Base-by-base conservation (phyloP, 2,329 filamentous ascomycete species). In the Penicillium sp. region DNA sequence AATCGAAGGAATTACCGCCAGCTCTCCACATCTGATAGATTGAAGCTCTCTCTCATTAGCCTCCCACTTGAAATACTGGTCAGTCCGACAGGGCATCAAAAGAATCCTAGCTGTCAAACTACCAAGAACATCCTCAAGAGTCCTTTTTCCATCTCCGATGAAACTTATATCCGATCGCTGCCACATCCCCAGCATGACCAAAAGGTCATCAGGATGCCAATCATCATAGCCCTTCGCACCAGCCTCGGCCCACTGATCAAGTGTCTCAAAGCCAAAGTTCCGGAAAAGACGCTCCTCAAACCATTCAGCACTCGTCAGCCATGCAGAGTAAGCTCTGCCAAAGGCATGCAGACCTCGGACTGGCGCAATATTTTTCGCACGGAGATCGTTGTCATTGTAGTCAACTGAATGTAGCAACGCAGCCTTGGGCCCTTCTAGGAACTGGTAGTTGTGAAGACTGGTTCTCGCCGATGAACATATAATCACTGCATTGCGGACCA, bases 401-500 rank as follows among this genome's bases (percentile, higher is more conserved):
- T 81, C 79, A 35, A 71, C 55, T 0, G 73, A 71, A 31, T 73
- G 73, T 16, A 73, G 63, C 14, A 82, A 68, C 0, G 78, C 79
- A 8, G 75, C 69, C 21, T 75, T 77, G 0, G 79, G 78, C 0
- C 79, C 79, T 59, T 81, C 79, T 5, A 82, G 63, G 55, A 81
- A 80, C 19, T 79, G 75, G 45, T 75, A 76, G 57, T 81, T 81
- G 64, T 82, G 79, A 4, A 72, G 68, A 56, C 75, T 78, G 5
- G 79, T 82, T 35, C 70, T 73, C 1, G 79, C 78, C 3, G 77
- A 76, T 9, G 75, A 76, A 60, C 79, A 82, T 41, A 80, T 80
- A 4, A 77, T 69, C 16, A 81, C 70, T 1, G 74, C 73, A 22
- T 73, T 73, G 29, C 66, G 68, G 3, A 79, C 62, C 50, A 79